Evolutionary conservation across 148 eudicot genomes (phyloP), one percentile per base, ranked within the genome.

Genomic region (Bassia scoparia): DNA sequence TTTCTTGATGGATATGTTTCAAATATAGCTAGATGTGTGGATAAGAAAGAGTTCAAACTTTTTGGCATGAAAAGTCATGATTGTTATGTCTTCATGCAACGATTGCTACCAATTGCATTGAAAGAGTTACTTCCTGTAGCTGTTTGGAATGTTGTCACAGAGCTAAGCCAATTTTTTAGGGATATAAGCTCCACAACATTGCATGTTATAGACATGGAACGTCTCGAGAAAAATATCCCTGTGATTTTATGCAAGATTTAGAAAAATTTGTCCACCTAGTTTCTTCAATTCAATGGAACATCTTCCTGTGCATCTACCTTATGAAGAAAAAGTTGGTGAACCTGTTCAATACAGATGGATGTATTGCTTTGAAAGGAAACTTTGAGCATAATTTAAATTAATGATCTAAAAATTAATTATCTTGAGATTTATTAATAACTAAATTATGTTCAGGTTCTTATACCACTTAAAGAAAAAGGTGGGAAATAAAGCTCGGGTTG

Each of bases 281-380:
- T 37, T 24, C 17, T 21, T 75, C 54, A 78, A 75, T 52, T 24
- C 58, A 2, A 71, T 75, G 74, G 73, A 63, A 74, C 74, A 24
- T 78, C 63, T 59, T 46, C 59, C 29, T 21, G n/a, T 54, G 3
- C 59, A 54, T 54, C 23, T 23, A 8, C 59, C 59, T n/a, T 54
- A 54, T 10, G 59, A 54, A 10, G 59, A 26, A 4, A 54, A 23
- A 54, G 59, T 54, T 54, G 27, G 59, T 18, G 72, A 77, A 13
- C 75, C 74, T 0, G 80, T 67, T 38, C 77, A 67, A 20, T 71
- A 60, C 54, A 33, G 75, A 5, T 73, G 79, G 79, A 78, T 78
- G 81, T 78, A 74, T 52, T 68, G 33, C 9, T 62, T 79, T 68
- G 82, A 83, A 37, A 77, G 84, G 80, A 75, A 68, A 54, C 10